Conservation (phyloP, 345 rosid genomes). For the Diplotaxis tenuifolia region DNA sequence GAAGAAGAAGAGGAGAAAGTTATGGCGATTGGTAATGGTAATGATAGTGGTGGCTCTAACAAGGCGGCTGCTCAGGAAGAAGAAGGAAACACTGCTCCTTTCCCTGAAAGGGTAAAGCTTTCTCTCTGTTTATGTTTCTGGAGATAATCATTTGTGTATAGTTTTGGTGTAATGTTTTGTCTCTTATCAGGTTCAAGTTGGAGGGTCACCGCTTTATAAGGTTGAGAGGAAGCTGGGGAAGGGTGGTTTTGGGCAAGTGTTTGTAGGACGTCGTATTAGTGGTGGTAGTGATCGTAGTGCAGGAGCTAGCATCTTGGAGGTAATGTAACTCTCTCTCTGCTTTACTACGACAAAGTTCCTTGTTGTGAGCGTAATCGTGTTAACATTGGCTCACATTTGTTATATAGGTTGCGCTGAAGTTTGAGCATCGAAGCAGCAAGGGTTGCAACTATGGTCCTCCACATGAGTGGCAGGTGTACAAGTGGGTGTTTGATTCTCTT, state of each 20-base stretch:
- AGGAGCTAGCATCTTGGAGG: constrained; percentile 85
- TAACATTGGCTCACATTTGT: constrained; percentile 14
- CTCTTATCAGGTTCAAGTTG: constrained; percentile 74
- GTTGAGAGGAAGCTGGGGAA: constrained; percentile 88
- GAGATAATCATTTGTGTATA: not conserved
- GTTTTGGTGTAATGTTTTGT: constrained; percentile 1
- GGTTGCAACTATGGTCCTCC: constrained; percentile 99
- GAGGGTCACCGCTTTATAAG: constrained; percentile 84
- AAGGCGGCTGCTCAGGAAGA: constrained; percentile 80
- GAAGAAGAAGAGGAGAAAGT: constrained; percentile 35
- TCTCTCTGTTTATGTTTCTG: not conserved
- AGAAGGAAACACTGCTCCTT: constrained; percentile 85
- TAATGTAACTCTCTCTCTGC: constrained; percentile 31
- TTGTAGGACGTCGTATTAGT: constrained; percentile 81
- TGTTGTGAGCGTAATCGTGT: not conserved
- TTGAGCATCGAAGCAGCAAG: constrained; percentile 94
- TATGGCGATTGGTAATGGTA: constrained; percentile 62
- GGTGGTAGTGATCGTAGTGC: constrained; percentile 67
- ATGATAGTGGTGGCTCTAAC: constrained; percentile 73
- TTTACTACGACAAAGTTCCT: not conserved
- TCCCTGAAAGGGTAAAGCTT: constrained; percentile 71
- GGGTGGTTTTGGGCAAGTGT: constrained; percentile 99
- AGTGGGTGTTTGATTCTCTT: constrained; percentile 45
- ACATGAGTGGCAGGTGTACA: constrained; percentile 95
- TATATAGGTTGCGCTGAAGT: constrained; percentile 89